Evolutionary conservation across 2,329 filamentous ascomycete genomes (phyloP).

Genomic region (Hypomyces rosellus): DNA sequence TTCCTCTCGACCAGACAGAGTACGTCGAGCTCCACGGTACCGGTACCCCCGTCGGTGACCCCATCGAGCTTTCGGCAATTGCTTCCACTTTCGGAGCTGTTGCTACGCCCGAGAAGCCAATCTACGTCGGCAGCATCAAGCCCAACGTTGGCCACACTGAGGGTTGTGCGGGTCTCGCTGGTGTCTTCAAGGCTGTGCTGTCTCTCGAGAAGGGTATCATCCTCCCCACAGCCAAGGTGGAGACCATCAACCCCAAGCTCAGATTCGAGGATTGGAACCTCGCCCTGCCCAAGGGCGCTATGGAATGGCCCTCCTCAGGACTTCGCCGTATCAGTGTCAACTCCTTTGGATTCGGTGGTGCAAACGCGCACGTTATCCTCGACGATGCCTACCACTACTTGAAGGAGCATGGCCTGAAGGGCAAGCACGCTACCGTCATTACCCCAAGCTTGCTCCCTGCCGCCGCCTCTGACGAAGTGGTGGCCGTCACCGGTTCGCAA

Average conservation of each 20-base stretch:
- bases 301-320: constrained; percentile 17
- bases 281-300: constrained; percentile 4
- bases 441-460: too few species aligned
- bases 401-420: too few species aligned
- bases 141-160: constrained; percentile 19
- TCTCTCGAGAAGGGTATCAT: constrained; percentile 20
- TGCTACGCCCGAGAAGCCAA: constrained; percentile 4
- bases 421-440: too few species aligned
- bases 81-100: constrained; percentile 21
- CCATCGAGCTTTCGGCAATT: background rate
- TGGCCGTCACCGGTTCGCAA: too few species aligned
- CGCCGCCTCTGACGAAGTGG: too few species aligned
- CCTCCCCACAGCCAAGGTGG: constrained; percentile 20
- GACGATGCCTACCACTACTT: too few species aligned
- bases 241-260: constrained; percentile 15
- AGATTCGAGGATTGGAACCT: too few species aligned
- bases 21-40: constrained; percentile 42
- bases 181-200: constrained; percentile 22
- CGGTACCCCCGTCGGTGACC: constrained; percentile 28
- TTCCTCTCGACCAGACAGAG: constrained; percentile 21
- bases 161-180: constrained; percentile 19
- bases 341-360: constrained; percentile 21
- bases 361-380: too few species aligned
- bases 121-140: constrained; percentile 16
- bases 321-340: constrained; percentile 17